Percentiles rank a stretch among this genome's conserved stretches.
Evolutionary conservation across 2,329 filamentous ascomycete genomes (phyloP).

Genomic region (Xylaria sp.): DNA sequence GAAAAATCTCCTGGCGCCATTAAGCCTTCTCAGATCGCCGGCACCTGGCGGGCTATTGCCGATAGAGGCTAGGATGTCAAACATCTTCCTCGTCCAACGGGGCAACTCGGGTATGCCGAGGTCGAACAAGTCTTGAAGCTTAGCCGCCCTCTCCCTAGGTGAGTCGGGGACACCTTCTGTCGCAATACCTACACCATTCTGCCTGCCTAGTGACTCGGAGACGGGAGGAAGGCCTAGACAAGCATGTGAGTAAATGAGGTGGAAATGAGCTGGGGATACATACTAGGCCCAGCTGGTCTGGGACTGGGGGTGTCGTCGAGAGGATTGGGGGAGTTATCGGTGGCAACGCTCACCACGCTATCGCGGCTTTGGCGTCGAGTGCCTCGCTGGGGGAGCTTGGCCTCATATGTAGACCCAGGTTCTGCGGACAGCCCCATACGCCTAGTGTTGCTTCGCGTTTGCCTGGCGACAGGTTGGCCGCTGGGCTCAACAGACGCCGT

Average conservation of each 20-base stretch:
- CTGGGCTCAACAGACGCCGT: constrained; percentile 22
- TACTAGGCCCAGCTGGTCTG: constrained; percentile 15
- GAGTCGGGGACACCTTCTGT: constrained; percentile 18
- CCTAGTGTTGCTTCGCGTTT: constrained; percentile 26
- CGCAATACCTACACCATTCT: constrained; percentile 3
- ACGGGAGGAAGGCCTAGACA: constrained; percentile 11
- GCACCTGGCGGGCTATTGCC: constrained; percentile 12
- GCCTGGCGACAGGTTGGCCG: constrained; percentile 14
- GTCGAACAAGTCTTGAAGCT: constrained; percentile 31
- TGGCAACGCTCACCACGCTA: constrained; percentile 29
- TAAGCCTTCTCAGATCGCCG: constrained; percentile 20
- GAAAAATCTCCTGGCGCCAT: constrained; percentile 15
- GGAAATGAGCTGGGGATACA: not conserved
- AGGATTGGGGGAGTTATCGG: constrained; percentile 21
- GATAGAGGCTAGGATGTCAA: constrained; percentile 19
- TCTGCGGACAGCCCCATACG: constrained; percentile 15
- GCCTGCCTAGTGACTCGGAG: not conserved
- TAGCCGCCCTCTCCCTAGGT: constrained; percentile 24
- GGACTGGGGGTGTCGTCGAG: constrained; percentile 12
- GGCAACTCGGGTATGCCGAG: constrained; percentile 33
- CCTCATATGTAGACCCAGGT: constrained; percentile 3
- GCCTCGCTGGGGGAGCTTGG: constrained; percentile 25
- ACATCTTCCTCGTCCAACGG: constrained; percentile 28
- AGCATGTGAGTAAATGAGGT: constrained; percentile 2
- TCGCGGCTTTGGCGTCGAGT: constrained; percentile 21